Evolutionary conservation across 2,329 filamentous ascomycete species (phyloP), one percentile per base, ranked within the genome.

Genomic region (Aspergillus fumigatiaffinis): DNA sequence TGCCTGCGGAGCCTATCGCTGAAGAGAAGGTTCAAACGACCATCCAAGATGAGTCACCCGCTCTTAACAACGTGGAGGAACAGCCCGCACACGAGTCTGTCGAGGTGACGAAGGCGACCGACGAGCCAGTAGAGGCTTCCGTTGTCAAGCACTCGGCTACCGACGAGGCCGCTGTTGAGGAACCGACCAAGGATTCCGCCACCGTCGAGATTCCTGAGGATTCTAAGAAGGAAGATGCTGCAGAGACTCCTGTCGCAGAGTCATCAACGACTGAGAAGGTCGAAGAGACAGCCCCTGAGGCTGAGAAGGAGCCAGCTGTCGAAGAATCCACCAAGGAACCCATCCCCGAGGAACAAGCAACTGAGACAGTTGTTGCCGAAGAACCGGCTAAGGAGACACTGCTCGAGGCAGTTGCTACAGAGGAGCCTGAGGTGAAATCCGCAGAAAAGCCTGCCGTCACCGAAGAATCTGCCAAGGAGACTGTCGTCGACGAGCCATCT

Each of bases 311-410:
- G 47, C n/a, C 44, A 10, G 44, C 52, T 48, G 20, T 23, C 6
- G 44, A 53, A 3, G 41, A 35, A 48, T 21, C 52, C 3, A 6
- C 42, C 21, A 47, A 64, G 17, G 46, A 41, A 32, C 49, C 53
- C 5, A 41, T 25, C 29, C 53, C 32, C 52, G 62, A 54, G 25
- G 55, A 56, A 35, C 12, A 47, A 26, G 47, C 51, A 26, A 49
- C 51, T 1, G 61, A 64, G 35, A 53, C 60, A 53, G 38, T 57
- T 9, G 38, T 55, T 17, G 53, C 52, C 17, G 60, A 63, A 17
- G 49, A 61, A 25, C 20, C 55, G 23, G 44, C 52, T 20, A 23
- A 29, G 28, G 48, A 51, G 12, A 23, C 49, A 12, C 17, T 28
- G 42, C 25, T 23, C 7, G 52, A 49, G 41, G 51, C 54, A 49